A percentile compares a stretch with the other conserved stretches of the same genome.
Conservation (phyloP, 176 grass and related monocot genomes). For the Carex scoparia region DNA sequence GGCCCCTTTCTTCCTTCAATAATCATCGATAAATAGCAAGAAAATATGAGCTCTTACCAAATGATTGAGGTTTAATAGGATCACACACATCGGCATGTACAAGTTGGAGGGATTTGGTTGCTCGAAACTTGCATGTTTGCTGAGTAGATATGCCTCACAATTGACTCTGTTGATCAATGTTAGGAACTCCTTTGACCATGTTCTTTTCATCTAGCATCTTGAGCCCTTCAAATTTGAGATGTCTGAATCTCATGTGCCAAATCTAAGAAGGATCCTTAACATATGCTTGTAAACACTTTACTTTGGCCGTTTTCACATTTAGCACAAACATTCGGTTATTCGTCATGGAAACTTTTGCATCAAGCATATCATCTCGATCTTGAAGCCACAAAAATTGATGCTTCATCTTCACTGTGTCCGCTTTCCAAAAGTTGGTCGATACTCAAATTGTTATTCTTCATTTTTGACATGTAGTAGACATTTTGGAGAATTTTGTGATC, state of each 20-base stretch:
- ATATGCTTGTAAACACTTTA: not conserved
- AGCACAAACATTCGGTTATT: not conserved
- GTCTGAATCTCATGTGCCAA: not conserved
- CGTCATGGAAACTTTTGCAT: not conserved
- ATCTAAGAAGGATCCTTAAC: not conserved
- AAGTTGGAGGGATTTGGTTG: not conserved
- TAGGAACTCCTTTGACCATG: not conserved
- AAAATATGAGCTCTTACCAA: conserved; percentile 1
- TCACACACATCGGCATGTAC: conserved; percentile 12
- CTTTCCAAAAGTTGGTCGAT: conserved; percentile 7
- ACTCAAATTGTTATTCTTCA: conserved; percentile 7
- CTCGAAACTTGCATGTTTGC: not conserved
- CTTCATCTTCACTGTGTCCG: not conserved
- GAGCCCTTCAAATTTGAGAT: conserved; percentile 2
- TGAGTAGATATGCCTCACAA: not conserved
- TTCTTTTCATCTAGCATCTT: not conserved
- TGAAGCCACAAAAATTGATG: not conserved
- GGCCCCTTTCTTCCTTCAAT: not conserved
- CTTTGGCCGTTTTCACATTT: not conserved
- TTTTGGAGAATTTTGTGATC: not conserved
- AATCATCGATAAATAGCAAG: conserved; percentile 17
- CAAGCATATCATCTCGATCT: not conserved
- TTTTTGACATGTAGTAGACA: not conserved
- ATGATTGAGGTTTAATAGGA: not conserved
- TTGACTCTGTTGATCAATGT: not conserved